Base-by-base conservation (phyloP, 129 eudicot genomes). In the Saposhnikovia divaricata region DNA sequence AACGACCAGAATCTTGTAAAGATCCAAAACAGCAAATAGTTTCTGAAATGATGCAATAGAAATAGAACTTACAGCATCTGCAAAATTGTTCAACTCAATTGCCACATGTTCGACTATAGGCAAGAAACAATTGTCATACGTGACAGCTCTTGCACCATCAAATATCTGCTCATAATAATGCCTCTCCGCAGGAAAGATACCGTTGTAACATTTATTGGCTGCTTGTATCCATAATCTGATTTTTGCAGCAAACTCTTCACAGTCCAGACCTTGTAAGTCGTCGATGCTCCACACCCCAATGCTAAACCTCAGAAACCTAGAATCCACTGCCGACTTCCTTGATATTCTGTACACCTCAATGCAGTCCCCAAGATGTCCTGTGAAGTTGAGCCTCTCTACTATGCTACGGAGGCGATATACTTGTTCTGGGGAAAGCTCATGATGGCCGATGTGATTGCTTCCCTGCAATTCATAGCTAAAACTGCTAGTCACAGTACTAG, bases 331-430 rank as follows among this genome's bases (percentile, higher is more conserved):
- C 0, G 77, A 43, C 37, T 73, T 73, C 39, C 77, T 44, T 43
- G 77, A 44, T 23, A 73, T 44, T n/a, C 28, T 73, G 77, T 73
- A 73, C 53, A 73, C 77, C 34, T 73, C 39, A n/a, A 73, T 73
- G 55, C 77, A 73, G 39, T 73, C 57, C 19, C 55, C 39, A 12
- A 73, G 77, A 44, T 23, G 13, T 73, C 77, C 77, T 23, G 53
- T 28, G 4, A 10, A 21, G 55, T 73, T 73, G 21, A 73, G 77
- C 55, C 77, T 73, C 55, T 73, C 11, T 44, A 44, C 28, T 42
- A 73, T 73, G 15, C 38, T 44, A 44, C 55, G 55, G 38, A 73
- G 77, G 9, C 28, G 39, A 43, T 73, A 23, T 44, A 73, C 21
- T 73, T 73, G 77, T 28, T 73, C 77, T 13, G 38, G n/a, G 34